Evolutionary conservation across 805 yeast genomes (phyloP), one percentile per base, ranked within the genome.

Genomic region (Sungouiozyma ichnusensis): DNA sequence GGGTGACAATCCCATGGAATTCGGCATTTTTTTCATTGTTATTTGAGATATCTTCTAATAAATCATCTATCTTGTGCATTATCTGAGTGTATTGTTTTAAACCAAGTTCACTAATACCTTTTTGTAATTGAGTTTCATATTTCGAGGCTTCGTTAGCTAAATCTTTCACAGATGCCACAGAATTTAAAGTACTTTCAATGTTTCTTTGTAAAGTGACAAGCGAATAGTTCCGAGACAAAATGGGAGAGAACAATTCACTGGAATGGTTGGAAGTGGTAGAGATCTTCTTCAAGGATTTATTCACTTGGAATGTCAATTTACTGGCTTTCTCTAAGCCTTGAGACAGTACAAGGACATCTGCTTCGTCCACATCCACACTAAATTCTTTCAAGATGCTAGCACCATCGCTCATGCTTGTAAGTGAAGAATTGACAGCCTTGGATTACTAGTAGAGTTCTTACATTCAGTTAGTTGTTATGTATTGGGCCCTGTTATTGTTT

Each of bases 321-420:
- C 73, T 72, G 3, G 85, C 74, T 41, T 76, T 72, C 38, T 69
- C 61, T 29, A 88, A 67, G 41, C 82, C 79, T 53, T 83, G 92
- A 40, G 85, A 82, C 27, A 87, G 70, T 3, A 87, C 87, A 2
- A 85, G 79, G 29, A 85, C 79, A 51, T 86, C 95, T 2, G 88
- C 87, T 57, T 81, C 90, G 53, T 83, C 88, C 2, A 78, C 66
- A 52, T 81, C 88, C 20, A 77, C 54, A 6, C 45, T 44, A 2
- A 24, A 6, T 24, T 24, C 29, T 11, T 24, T 11, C 29, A 24
- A 11, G 11, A 24, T 6, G 11, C 29, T 24, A 24, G 29, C 9
- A 11, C 29, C 11, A 24, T 11, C 29, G 11, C 29, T 24, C 29
- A 24, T 24, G 9, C 29, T 24, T 24, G 9, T 7, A 24, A 6